Evolutionary conservation across 495 filamentous ascomycete genomes (phyloP), one percentile per base, ranked within the genome.

Genomic region (Penicillium desertorum): DNA sequence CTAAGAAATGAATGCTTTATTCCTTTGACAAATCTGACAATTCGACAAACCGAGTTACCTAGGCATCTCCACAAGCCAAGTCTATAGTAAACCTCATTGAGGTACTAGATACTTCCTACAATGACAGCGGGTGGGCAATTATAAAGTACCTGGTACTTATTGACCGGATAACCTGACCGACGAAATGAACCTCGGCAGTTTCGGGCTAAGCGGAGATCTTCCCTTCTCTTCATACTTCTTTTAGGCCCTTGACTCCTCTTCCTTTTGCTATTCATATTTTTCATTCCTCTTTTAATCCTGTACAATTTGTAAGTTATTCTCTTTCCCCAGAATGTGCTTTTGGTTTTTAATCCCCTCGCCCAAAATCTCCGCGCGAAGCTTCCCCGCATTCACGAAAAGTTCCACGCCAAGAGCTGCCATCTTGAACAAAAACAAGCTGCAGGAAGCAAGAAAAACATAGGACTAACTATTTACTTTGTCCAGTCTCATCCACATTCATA

Each of bases 101-200:
- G 45, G 62, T 64, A 58, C 7, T 20, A 0, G 25, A 11, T 62
- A 64, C 62, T 17, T 47, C 1, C 10, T n/a, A 0, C 20, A 25
- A 4, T 34, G 4, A 1, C 14, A 0, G 2, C 0, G 0, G 8
- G 2, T 7, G 30, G 30, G 20, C 5, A 12, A 32, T 16, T 12
- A 9, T 0, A 16, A 58, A 41, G 64, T 67, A 67, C 8, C 7
- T 1, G 42, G 1, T 67, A 67, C 64, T n/a, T 47, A 2, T 7
- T 16, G n/a, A 1, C 57, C 52, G 62, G 53, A 43, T 60, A 56
- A 20, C 42, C 45, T 37, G 53, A 29, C 25, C 29, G 8, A 32
- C 37, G 36, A 42, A 61, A 63, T 51, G 63, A 56, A 61, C 66
- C 66, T 68, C 66, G 66, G 66, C 61, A 68, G 11, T 59, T 51